Percentiles rank a stretch among this genome's conserved stretches.
Conservation (phyloP, 345 rosid genomes). For the Eucalyptus victrix region DNA sequence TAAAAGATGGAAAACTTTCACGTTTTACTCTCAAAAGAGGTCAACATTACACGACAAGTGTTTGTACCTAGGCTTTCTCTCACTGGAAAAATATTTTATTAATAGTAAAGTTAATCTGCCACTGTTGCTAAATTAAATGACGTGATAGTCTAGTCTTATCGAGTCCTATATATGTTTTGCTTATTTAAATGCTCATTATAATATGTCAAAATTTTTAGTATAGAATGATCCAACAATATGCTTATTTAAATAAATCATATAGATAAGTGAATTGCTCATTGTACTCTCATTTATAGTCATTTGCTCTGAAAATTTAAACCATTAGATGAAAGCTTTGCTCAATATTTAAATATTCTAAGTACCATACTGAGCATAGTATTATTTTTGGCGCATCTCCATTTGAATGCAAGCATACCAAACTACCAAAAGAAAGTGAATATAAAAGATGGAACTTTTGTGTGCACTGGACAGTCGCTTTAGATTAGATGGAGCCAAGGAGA, state of each 20-base stretch:
- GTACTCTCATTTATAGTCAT: rapidly evolving
- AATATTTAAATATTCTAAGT: background rate
- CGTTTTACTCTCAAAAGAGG: background rate
- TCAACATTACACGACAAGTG: slow-evolving; percentile 12
- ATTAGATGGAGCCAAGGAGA: background rate
- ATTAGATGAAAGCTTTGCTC: background rate
- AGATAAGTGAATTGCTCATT: background rate
- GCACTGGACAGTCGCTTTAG: background rate
- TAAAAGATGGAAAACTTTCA: background rate
- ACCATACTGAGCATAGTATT: background rate
- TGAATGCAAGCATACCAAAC: background rate
- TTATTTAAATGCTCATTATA: background rate
- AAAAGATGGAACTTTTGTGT: background rate
- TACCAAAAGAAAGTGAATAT: background rate
- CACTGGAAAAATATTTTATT: background rate
- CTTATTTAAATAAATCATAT: background rate
- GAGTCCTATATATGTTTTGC: background rate
- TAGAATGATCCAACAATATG: background rate
- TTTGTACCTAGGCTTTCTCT: background rate
- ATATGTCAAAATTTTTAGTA: background rate
- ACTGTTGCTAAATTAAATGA: background rate
- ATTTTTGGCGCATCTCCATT: background rate
- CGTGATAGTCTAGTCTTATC: background rate
- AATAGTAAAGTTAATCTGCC: background rate
- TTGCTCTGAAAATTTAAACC: background rate